Base-by-base conservation (phyloP, 1,284 basidiomycete genomes). In the Rhizoctonia solani region DNA sequence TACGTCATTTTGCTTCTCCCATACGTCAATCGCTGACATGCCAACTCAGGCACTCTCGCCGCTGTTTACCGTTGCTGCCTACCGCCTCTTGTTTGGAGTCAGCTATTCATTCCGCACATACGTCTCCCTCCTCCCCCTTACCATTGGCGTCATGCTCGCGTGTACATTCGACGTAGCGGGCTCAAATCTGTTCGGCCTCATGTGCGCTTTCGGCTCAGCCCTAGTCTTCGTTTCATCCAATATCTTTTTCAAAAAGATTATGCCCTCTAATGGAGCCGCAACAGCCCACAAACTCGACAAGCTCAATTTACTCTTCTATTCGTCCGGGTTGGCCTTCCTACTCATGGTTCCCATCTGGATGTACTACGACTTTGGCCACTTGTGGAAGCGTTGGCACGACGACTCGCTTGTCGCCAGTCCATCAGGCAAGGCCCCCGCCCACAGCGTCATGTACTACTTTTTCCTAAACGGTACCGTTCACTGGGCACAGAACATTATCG, bases 221-320 rank as follows among this genome's bases (percentile, higher is more conserved):
- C 79, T 98, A 69, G 87, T 99, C 72, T 98, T 99, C 76, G 97
- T 99, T 56, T 93, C 92, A 69, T 95, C 95, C 72, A 99, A 99
- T 79, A 98, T 99, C 74, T 98, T 96, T 78, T 97, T 96, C 84
- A 99, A 99, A 80, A 98, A 98, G 81, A 88, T 99, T 69, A 89
- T 99, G 83, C 95, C 95, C 0, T 74, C 74, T 16, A 54, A 59
- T 19, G 83, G 81, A 54, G 74, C 80, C 9, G 69, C 77, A 32
- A 79, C 84, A 1, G 79, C 83, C 8, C 87, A 88, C 76, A 94
- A 94, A 75, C 83, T 99, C 59, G 96, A 99, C 84, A 99, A 98
- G 81, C 84, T 99, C 75, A 98, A 98, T 79, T 83, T 99, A 29
- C 82, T 99, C 25, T 88, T 97, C 75, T 99, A 97, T 79, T 96